Evolutionary conservation across 495 filamentous ascomycete species (phyloP).

Genomic region (Talaromyces stipitatus): DNA sequence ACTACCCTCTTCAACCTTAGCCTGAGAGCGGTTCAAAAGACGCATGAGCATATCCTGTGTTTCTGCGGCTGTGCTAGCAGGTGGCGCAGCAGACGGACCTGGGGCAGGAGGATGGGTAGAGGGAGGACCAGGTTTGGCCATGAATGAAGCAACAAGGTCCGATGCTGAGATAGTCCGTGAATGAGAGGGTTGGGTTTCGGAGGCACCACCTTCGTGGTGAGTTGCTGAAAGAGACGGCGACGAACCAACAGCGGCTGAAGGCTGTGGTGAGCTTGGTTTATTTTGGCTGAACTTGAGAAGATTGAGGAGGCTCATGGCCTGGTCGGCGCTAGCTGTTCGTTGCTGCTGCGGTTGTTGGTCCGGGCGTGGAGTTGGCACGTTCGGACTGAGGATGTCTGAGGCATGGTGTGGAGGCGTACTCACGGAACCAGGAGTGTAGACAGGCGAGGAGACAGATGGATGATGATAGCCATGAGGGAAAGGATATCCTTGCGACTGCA

Average conservation of each 20-base stretch:
- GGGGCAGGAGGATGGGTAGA: constrained; percentile 11
- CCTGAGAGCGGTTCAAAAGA: constrained; percentile 53
- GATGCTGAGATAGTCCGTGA: constrained; percentile 52
- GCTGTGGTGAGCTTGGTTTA: constrained; percentile 23
- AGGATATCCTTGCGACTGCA: constrained; percentile 15
- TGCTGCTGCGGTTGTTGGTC: constrained; percentile 26
- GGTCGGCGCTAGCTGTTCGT: constrained; percentile 43
- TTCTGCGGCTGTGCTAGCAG: constrained; percentile 32
- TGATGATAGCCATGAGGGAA: constrained; percentile 34
- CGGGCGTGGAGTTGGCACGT: constrained; percentile 31
- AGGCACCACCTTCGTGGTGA: constrained; percentile 25
- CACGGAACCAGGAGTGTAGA: constrained; percentile 35
- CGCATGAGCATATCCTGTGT: constrained; percentile 60
- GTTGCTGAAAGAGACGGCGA: constrained; percentile 33
- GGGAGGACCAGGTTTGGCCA: constrained; percentile 26
- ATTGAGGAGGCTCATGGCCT: constrained; percentile 67
- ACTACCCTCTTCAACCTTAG: constrained; percentile 17
- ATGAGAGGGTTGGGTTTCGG: constrained; percentile 32
- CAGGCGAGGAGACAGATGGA: constrained; percentile 38
- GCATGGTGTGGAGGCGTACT: constrained; percentile 38
- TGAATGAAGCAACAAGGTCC: constrained; percentile 56
- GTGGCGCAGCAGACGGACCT: constrained; percentile 12
- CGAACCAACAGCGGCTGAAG: constrained; percentile 14
- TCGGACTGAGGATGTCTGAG: constrained; percentile 44
- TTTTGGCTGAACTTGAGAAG: constrained; percentile 75